Percentiles rank a stretch among this genome's conserved stretches.
These are phyloP conservation scores for Tuber borchii DNA, from an alignment of 495 filamentous ascomycete genomes.

Conservation along the genomic window DNA sequence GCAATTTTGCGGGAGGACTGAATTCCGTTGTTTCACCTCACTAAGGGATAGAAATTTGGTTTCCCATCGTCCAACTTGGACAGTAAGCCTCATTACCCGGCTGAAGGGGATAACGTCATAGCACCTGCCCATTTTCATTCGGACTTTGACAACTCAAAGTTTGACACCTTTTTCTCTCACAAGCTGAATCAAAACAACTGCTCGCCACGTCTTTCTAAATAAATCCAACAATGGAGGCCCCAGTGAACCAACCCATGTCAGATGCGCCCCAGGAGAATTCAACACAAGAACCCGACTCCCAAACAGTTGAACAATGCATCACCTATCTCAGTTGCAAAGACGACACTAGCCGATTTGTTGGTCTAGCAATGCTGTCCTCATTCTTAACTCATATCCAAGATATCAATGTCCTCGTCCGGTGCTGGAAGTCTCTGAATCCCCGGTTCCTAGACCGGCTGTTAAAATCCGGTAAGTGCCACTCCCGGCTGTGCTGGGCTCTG, in stretches of 20 bases:
- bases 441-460: constrained; percentile 58
- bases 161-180: not conserved
- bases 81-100: constrained; percentile 4
- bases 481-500: not conserved
- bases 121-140: not conserved
- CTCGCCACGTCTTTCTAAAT: constrained; percentile 7
- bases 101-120: not conserved
- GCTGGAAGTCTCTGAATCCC: constrained; percentile 53
- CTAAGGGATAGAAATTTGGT: too few relatives aligned
- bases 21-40: too few relatives aligned
- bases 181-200: not conserved
- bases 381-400: constrained; percentile 53
- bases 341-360: constrained; percentile 61
- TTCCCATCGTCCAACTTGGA: too few relatives aligned
- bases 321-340: constrained; percentile 51
- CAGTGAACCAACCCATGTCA: not conserved
- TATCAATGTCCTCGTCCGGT: constrained; percentile 43
- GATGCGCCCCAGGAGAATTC: not conserved
- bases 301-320: constrained; percentile 32
- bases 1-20: too few relatives aligned
- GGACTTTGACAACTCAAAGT: not conserved
- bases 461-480: constrained; percentile 44
- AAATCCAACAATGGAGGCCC: constrained; percentile 9
- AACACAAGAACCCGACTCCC: constrained; percentile 14
- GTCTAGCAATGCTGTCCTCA: constrained; percentile 57